phyloP scores from a whole-genome alignment of 768 basidiomycete genomes.

The Suillus clintonianus region DNA sequence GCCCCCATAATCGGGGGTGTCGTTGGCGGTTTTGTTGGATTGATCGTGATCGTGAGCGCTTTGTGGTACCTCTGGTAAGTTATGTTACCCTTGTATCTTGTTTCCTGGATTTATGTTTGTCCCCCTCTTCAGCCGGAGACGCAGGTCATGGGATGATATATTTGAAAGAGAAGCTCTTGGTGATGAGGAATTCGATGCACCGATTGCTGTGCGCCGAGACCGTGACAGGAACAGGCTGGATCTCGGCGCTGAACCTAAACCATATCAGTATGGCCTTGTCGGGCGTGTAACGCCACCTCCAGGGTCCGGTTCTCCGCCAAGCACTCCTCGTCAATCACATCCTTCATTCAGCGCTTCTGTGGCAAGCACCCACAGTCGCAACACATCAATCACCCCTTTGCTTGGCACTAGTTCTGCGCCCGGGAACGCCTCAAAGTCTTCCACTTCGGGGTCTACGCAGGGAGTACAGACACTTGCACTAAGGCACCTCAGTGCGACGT shows the following conservation, averaged over 20 bases:
- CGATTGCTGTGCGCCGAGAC: conserved; percentile 17
- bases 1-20: conserved; percentile 56
- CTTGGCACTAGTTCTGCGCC: conserved; percentile 16
- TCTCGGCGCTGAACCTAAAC: conserved; percentile 44
- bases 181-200: conserved; percentile 26
- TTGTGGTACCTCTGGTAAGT: conserved; percentile 56
- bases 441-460: conserved; percentile 43
- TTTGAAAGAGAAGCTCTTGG: conserved; percentile 43
- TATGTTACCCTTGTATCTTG: conserved; percentile 6
- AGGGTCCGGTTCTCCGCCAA: conserved; percentile 31
- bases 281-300: conserved; percentile 40
- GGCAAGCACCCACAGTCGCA: conserved; percentile 20
- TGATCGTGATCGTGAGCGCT: conserved; percentile 44
- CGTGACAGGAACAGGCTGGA: conserved; percentile 31
- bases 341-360: conserved; percentile 10
- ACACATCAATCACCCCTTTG: conserved; percentile 25
- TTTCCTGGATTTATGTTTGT: conserved; percentile 9
- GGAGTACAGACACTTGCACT: conserved; percentile 27
- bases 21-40: conserved; percentile 55
- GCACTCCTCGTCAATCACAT: conserved; percentile 22
- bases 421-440: conserved; percentile 38
- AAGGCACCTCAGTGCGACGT: conserved; percentile 8
- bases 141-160: conserved; percentile 51
- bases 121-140: conserved; percentile 40
- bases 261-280: conserved; percentile 66